These are phyloP conservation scores for Lentinula boryana DNA, from an alignment of 768 basidiomycete species.

Conservation along the genomic window DNA sequence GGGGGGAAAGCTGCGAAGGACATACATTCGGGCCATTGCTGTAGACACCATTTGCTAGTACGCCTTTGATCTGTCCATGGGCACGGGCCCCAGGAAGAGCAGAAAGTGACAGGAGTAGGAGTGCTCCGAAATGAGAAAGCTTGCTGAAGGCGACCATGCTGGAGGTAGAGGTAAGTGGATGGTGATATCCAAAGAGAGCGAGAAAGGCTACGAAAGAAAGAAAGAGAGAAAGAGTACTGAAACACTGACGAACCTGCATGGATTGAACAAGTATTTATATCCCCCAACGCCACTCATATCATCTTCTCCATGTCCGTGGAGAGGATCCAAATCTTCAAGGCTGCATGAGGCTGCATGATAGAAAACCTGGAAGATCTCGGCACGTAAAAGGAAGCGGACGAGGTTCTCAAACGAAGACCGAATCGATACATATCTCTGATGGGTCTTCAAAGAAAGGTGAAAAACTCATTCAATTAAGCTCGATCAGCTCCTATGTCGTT, in stretches of 20 bases:
- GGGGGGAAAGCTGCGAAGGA: background rate
- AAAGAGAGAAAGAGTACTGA: background rate
- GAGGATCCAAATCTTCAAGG: background rate
- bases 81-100: background rate
- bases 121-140: background rate
- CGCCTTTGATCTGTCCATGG: slow-evolving; percentile 2
- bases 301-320: background rate
- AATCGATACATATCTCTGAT: background rate
- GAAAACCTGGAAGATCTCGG: background rate
- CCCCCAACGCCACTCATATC: background rate
- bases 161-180: background rate
- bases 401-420: too few relatives aligned
- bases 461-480: background rate
- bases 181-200: background rate
- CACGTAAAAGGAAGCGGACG: background rate
- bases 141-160: background rate
- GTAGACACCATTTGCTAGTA: background rate
- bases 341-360: background rate
- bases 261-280: background rate
- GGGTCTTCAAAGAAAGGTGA: background rate
- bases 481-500: background rate
- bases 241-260: background rate
- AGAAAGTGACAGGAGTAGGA: background rate
- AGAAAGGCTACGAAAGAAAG: background rate
- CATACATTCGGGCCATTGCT: slow-evolving; percentile 1